Base-by-base conservation (phyloP, 352 stramenopile species). In the Globisporangium mamillatum region DNA sequence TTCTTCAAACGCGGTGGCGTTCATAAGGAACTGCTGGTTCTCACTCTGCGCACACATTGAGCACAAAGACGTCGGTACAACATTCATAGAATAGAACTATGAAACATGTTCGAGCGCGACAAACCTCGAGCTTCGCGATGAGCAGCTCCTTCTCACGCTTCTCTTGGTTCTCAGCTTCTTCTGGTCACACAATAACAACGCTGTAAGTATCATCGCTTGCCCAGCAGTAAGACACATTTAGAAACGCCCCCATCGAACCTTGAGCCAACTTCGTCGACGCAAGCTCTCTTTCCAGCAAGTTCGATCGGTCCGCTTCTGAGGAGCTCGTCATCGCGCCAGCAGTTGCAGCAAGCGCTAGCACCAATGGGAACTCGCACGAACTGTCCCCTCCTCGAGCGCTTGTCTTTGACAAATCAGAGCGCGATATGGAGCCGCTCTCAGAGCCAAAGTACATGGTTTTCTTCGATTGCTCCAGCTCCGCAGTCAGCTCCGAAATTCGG, bases 1-100 rank as follows among this genome's bases (percentile, higher is more conserved):
- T 91, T 94, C 83, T 93, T 94, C 86, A 61, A 94, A 90, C 50
- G 86, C 83, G 5, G 84, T 86, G 10, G 85, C 86, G 50, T 93
- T 92, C 62, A 93, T 70, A 75, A 94, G 67, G 53, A 90, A 92
- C 71, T 94, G 81, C 75, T 93, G 82, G 65, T 94, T 94, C 74
- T 94, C 86, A 73, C 72, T 86, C 83, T 89, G 68, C 63, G 25
- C 64, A 34, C 29, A 44, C 27, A 69, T 8, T 59, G 36, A 16
- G 14, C 24, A 29, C 3, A 41, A 38, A n/a, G 58, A 41, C 14
- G 2, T 20, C 25, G 20, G 22, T 4, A 55, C 7, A 38, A 29
- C 34, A 38, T 29, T 12, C 25, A 29, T 18, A n/a, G 22, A 29
- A 20, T 48, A 38, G 54, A 24, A 24, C 10, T 4, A 34, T 4